Conservation (phyloP, 1,284 basidiomycete species). For the Ceratobasidium sp. region DNA sequence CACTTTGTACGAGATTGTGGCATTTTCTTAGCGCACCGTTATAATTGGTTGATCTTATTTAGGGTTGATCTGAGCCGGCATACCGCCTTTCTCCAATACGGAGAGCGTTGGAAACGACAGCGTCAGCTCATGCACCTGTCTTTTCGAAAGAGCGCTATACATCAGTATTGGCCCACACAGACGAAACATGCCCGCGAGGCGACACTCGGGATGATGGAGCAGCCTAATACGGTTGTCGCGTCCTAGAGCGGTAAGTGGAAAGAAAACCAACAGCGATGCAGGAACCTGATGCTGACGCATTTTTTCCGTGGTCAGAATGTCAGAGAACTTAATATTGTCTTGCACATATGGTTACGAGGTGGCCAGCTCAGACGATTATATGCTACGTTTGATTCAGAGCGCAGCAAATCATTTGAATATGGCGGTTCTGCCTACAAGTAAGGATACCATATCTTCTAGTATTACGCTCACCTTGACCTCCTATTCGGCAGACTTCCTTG, state of each 20-base stretch:
- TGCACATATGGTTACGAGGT: constrained; percentile 22
- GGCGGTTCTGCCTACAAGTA: constrained; percentile 9
- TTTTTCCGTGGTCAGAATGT: not conserved
- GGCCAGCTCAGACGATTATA: not conserved
- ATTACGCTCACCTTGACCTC: not conserved
- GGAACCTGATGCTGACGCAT: not conserved
- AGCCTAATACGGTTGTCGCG: not conserved
- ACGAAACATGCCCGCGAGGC: not conserved
- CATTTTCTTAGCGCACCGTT: not conserved
- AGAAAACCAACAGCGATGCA: not conserved
- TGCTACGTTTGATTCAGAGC: not conserved
- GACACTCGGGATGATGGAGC: not conserved
- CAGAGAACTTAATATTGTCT: not conserved
- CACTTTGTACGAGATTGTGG: not conserved
- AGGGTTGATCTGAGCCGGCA: constrained; percentile 21
- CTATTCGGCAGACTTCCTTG: constrained; percentile 12
- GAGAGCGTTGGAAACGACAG: constrained; percentile 10
- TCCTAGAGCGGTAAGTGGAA: no score
- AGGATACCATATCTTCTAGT: not conserved
- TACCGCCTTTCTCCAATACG: constrained; percentile 4
- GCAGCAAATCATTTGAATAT: not conserved
- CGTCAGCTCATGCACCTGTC: constrained; percentile 19
- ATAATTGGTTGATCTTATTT: not conserved
- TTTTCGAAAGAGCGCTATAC: not conserved
- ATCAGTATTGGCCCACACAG: not conserved